Evolutionary conservation across 2,329 filamentous ascomycete species (phyloP).

Genomic region (Diaporthe destruens): DNA sequence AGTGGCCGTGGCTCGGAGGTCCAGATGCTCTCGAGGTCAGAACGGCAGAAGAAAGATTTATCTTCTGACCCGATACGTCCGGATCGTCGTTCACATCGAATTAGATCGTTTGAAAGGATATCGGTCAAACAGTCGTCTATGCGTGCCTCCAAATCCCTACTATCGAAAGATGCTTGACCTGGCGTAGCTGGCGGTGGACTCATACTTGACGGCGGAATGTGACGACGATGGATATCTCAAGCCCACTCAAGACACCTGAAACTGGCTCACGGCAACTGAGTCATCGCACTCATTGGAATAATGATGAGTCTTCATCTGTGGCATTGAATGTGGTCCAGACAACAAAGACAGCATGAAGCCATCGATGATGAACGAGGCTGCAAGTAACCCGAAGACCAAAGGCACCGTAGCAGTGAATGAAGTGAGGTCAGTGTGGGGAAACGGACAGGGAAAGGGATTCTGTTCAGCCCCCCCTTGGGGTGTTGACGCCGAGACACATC

Average conservation of each 20-base stretch:
- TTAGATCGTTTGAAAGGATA: not conserved
- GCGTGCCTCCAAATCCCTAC: not conserved
- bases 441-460: not conserved
- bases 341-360: not conserved
- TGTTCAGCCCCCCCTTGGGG: not conserved
- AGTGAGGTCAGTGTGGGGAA: not conserved
- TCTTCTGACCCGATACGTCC: not conserved
- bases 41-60: slow-evolving; percentile 35
- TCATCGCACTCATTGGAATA: not conserved
- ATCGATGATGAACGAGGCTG: not conserved
- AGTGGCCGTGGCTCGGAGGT: not conserved
- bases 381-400: no score
- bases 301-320: not conserved
- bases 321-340: not conserved
- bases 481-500: not conserved
- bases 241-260: not conserved
- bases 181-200: not conserved
- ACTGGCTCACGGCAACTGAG: not conserved
- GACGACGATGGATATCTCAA: not conserved
- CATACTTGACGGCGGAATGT: not conserved
- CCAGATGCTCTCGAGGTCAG: slow-evolving; percentile 30
- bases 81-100: not conserved
- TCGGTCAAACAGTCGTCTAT: slow-evolving; percentile 22
- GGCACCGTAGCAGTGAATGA: not conserved
- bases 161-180: not conserved